Base-by-base conservation (phyloP, 306 rosid genomes). In the Hippophae tibetana region DNA sequence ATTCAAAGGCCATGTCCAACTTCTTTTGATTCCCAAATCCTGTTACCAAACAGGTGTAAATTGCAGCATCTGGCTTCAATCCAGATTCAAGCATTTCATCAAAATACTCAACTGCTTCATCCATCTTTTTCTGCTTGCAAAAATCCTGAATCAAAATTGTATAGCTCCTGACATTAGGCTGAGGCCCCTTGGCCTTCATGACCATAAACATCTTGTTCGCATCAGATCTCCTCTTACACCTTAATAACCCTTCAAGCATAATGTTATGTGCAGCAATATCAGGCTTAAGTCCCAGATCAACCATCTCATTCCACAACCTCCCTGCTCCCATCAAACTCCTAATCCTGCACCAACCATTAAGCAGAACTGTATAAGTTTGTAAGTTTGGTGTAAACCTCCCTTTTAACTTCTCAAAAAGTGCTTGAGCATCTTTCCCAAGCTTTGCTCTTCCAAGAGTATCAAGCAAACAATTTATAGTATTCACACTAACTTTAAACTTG, bases 251-350 rank as follows among this genome's bases (percentile, higher is more conserved):
- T 54, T 78, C 84, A 52, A 85, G 89, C 96, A 92, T 88, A 48
- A 75, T 67, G 74, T 88, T 92, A 64, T 92, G 86, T 1, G 81
- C 83, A 76, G 87, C 86, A 61, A 80, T 54, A 82, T 92, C 99
- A 27, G 93, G 96, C 71, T 63, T 68, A 57, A 83, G 81, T 7
- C 93, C 90, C 66, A 70, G 57, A 66, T 92, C 99, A 68, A 84
- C 62, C 86, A 88, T 92, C 83, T 74, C 84, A 70, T 92, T 92
- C 99, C 99, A 92, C 68, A 92, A 79, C 78, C 70, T 83, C 82
- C 92, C 88, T 27, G 89, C 92, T 73, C 87, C 98, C 84, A 85
- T 65, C 73, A 92, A 74, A 66, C 81, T 92, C 79, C 50, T 81
- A 2, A 78, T 63, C 71, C 71, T 69, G 68, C 96, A 87, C 98